Base-by-base conservation (phyloP, 1,284 basidiomycete genomes). In the Lentinula novae-zelandiae region DNA sequence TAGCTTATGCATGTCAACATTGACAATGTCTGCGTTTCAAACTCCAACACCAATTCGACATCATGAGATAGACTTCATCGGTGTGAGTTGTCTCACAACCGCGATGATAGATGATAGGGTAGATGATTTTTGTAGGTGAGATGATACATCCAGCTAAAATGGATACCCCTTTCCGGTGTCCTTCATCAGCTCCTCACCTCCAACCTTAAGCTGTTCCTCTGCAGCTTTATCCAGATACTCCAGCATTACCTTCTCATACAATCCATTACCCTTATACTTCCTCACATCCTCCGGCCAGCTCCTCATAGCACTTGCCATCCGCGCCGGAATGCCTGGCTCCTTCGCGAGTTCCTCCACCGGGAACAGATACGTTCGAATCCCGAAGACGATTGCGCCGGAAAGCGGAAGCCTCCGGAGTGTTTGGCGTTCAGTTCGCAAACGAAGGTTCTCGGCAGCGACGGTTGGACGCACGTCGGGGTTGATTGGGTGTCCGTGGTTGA, bases 301-400 rank as follows among this genome's bases (percentile, higher is more conserved):
- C 63, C 84, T 72, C 50, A 93, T 75, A 2, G 89, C 87, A 60
- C 80, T 83, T 10, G 86, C 89, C 68, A 92, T 70, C 38, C 91
- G 76, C 53, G 81, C 86, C 0, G 87, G 83, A 6, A 89, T 82
- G 0, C 87, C 89, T 13, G 74, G 76, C 69, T 92, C 90, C 58
- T 75, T 67, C 33, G 73, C 83, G 1, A 93, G 70, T 50, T 82
- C 78, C 42, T 77, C 78, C 8, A 92, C 71, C 5, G 82, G 82
- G n/a, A 82, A 83, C 62, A 88, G 67, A 70, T 92, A 90, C 40
- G 88, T 89, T 15, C 89, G 79, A 66, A 93, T 89, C 46, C 86
- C 89, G 70, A 93, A 93, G n/a, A 89, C 76, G 48, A 93, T 78
- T 13, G 84, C 87, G 2, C 90, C 90, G 27, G 81, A 85, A 9